phyloP scores from a whole-genome alignment of 306 rosid species.

The Vigna reflexopilosa region DNA sequence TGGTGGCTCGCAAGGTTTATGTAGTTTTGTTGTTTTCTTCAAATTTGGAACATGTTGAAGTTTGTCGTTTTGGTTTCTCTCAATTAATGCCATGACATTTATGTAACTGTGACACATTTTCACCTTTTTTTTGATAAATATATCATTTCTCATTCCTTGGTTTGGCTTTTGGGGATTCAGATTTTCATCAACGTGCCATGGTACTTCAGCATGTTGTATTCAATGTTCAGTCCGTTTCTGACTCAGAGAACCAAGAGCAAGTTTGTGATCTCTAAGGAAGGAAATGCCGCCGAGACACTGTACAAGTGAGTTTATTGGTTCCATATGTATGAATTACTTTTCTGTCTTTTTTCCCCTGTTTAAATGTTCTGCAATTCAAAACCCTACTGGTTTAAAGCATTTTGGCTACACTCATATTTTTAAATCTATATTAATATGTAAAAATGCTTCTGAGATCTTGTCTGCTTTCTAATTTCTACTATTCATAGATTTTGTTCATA shows the following conservation, averaged over 20 bases:
- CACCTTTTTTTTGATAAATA: not conserved
- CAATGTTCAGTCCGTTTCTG: conserved; percentile 91
- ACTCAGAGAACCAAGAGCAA: conserved; percentile 98
- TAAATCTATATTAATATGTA: conserved; percentile 20
- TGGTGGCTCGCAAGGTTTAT: conserved; percentile 89
- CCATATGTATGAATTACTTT: conserved; percentile 9
- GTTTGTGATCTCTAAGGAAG: conserved; percentile 94
- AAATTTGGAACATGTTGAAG: not conserved
- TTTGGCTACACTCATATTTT: conserved; percentile 5
- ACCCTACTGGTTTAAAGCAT: not conserved
- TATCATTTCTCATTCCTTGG: not conserved
- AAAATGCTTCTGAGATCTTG: not conserved
- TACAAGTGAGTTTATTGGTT: conserved; percentile 68
- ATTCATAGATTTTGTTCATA: conserved; percentile 24
- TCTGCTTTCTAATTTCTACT: conserved; percentile 32
- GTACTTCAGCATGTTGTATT: conserved; percentile 93
- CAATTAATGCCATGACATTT: conserved; percentile 15
- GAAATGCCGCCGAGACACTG: conserved; percentile 91
- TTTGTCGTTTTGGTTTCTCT: conserved; percentile 11
- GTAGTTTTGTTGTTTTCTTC: conserved; percentile 34
- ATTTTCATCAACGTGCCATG: conserved; percentile 97
- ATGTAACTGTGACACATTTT: conserved; percentile 6
- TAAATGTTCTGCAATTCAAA: not conserved
- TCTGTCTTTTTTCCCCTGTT: not conserved
- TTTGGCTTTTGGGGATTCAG: conserved; percentile 47